Base-by-base conservation (phyloP, 139 green algal genomes). In the Monoraphidium neglectum region DNA sequence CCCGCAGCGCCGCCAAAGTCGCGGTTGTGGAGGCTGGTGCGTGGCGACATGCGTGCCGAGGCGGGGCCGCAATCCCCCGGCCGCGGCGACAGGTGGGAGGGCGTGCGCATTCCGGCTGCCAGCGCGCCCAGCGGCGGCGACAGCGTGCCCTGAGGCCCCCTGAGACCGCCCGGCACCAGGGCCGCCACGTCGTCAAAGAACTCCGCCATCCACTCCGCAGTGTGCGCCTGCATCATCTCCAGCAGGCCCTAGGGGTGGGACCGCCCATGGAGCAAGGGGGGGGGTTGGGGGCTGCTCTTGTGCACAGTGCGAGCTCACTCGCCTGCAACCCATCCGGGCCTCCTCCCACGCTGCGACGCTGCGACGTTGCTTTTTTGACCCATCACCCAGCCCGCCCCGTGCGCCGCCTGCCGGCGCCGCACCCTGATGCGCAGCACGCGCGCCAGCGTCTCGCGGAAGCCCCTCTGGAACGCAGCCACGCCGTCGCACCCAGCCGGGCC, bases 181-280 rank as follows among this genome's bases (percentile, higher is more conserved):
- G 47, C 24, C 61, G 79, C 77, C 16, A 93, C 82, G 71, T 93
- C 89, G 8, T 64, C 59, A 1, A 94, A 72, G 77, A 92, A 92
- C 28, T 87, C 85, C 33, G 82, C 49, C 13, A 94, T 89, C 85
- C 84, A 92, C 6, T 88, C 84, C 32, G 54, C 66, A 30, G 92
- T 77, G 47, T 85, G 78, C 36, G 86, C 77, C 68, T 89, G 88
- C 82, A 95, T 90, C 93, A 97, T 97, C 65, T 97, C 93, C 47
- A 96, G 65, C 35, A 97, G 78, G 13, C 89, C 92, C 90, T 95
- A 86, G 40, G 70, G 40, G 16, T 57, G 16, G 16, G 16, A 57
- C 15, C 38, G 23, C 37, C 2, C 16, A 36, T 36, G 5, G 3
- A 70, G 4, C 16, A 8, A 65, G 38, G 26, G 6, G 30, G 32